Evolutionary conservation across 2,329 filamentous ascomycete genomes (phyloP), one percentile per base, ranked within the genome.

Genomic region (Xylaria polymorpha): DNA sequence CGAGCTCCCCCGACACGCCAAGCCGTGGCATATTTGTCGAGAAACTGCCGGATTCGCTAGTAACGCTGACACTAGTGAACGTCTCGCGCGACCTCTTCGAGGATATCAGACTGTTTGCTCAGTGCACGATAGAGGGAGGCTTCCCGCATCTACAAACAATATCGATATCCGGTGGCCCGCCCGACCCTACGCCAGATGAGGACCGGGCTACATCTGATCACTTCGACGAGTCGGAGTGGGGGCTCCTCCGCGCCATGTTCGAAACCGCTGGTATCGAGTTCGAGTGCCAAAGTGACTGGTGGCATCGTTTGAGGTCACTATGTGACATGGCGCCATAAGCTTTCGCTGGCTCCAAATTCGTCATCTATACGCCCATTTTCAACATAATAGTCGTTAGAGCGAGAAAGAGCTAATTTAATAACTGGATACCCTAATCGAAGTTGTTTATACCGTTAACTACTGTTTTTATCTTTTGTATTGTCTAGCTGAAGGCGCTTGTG

Each of bases 221-320:
- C 6, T 61, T 72, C 7, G 32, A 67, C 25, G 71, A 69, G 60
- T 50, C 59, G 29, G 66, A 72, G 18, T 71, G 71, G 71, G 50
- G 63, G n/a, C 35, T 66, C 12, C 61, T 72, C 4, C 61, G 71
- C 15, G 41, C 44, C 43, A 67, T 72, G 48, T 72, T 72, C 15
- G 51, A 68, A 18, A 48, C 32, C 29, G 56, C 57, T 7, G 66
- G 67, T 46, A 60, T 72, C 6, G 58, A 64, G 18, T 70, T 72
- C 53, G 56, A 71, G 48, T 65, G 61, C 3, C 68, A 71, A 15
- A 67, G 29, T 43, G 66, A 71, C 25, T 72, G 71, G 71, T 72
- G 71, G 71, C 37, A 58, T 61, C 63, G 68, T 20, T n/a, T 71
- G 35, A 56, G 71, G 44, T 67, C 55, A 39, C 18, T 72, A n/a